Evolutionary conservation across 1,284 basidiomycete genomes (phyloP).

Genomic region (Gastroboletus turbinatus): DNA sequence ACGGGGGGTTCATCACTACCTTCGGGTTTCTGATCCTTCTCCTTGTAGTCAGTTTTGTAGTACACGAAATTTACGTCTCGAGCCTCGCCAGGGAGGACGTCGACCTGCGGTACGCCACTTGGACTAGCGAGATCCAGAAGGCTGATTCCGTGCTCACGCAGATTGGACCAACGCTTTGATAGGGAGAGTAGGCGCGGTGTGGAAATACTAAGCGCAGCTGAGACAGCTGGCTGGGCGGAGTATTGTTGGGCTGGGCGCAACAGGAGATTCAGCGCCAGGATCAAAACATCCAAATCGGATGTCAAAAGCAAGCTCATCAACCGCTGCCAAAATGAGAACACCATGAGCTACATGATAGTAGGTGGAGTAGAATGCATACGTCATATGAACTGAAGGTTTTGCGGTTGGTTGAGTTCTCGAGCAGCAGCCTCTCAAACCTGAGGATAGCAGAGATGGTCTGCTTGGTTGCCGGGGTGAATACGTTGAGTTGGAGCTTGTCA

Average conservation of each 20-base stretch:
- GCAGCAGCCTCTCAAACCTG: slow-evolving; percentile 82
- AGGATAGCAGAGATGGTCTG: slow-evolving; percentile 80
- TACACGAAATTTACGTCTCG: slow-evolving; percentile 77
- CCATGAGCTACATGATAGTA: slow-evolving; percentile 14
- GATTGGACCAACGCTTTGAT: slow-evolving; percentile 70
- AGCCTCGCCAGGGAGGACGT: slow-evolving; percentile 62
- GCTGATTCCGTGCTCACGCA: slow-evolving; percentile 72
- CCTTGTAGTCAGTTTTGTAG: slow-evolving; percentile 58
- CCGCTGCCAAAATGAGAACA: slow-evolving; percentile 51
- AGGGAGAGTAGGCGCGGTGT: slow-evolving; percentile 71
- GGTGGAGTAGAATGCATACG: slow-evolving; percentile 51
- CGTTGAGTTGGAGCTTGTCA: slow-evolving; percentile 78
- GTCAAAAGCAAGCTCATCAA: slow-evolving; percentile 88
- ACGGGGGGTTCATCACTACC: slow-evolving; percentile 34
- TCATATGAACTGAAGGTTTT: slow-evolving; percentile 98
- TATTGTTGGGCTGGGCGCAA: slow-evolving; percentile 95
- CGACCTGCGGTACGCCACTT: slow-evolving; percentile 52
- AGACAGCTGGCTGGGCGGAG: slow-evolving; percentile 77
- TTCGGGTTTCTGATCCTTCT: slow-evolving; percentile 47
- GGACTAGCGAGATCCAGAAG: slow-evolving; percentile 65
- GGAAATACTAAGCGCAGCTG: slow-evolving; percentile 75
- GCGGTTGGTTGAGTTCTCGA: slow-evolving; percentile 98
- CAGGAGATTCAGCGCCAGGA: slow-evolving; percentile 82
- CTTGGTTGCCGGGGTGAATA: slow-evolving; percentile 80
- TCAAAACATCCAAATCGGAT: slow-evolving; percentile 87